These are phyloP conservation scores for Geotrichum australiense DNA, from an alignment of 1,139 yeast species.

Conservation along the genomic window DNA sequence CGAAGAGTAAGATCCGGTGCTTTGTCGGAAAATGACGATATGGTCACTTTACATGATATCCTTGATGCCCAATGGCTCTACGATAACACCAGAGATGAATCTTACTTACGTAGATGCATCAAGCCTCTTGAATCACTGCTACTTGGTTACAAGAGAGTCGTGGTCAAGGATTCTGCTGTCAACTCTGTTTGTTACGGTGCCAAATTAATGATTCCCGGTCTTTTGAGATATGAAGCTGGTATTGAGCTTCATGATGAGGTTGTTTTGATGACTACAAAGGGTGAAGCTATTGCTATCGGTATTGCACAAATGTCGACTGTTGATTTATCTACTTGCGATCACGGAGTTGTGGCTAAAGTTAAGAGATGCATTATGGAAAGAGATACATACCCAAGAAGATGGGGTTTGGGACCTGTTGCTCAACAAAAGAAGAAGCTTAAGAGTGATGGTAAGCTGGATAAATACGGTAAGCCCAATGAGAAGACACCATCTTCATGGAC, in stretches of 20 bases:
- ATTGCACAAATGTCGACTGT: constrained; percentile 99
- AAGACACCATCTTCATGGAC: constrained; percentile 94
- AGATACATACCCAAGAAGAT: constrained; percentile 98
- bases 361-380: constrained; percentile 99
- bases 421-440: constrained; percentile 97
- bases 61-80: constrained; percentile 97
- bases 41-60: constrained; percentile 95
- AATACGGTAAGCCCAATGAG: constrained; percentile 88
- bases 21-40: constrained; percentile 76
- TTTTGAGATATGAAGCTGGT: constrained; percentile 95
- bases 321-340: constrained; percentile 93
- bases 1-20: constrained; percentile 99
- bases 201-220: constrained; percentile 97
- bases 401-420: constrained; percentile 99
- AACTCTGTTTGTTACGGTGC: constrained; percentile 99
- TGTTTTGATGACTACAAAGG: constrained; percentile 96
- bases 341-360: constrained; percentile 97
- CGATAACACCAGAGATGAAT: constrained; percentile 95
- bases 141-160: constrained; percentile 93
- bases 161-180: constrained; percentile 96
- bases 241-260: constrained; percentile 97
- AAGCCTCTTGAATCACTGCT: constrained; percentile 92
- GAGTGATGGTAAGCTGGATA: constrained; percentile 95
- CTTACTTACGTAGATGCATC: constrained; percentile 86
- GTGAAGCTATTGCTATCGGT: constrained; percentile 98